Conservation (phyloP, 2,329 filamentous ascomycete genomes). For the Penicillium capsulatum region DNA sequence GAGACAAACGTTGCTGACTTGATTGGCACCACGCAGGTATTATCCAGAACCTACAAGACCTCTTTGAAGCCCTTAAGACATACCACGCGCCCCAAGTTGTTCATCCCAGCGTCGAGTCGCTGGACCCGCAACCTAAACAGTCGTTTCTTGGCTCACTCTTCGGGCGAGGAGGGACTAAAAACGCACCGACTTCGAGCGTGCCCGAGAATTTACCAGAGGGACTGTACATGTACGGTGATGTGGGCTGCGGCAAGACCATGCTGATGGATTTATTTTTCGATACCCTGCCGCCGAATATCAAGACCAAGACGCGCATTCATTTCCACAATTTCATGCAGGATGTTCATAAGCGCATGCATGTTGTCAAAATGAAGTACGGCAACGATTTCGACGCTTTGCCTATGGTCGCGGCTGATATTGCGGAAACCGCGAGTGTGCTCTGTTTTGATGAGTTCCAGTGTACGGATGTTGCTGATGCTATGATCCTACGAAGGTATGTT, state of each 20-base stretch:
- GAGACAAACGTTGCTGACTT: not conserved
- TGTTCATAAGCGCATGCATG: constrained; percentile 84
- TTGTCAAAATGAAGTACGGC: constrained; percentile 82
- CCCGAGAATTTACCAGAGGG: constrained; percentile 76
- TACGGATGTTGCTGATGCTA: constrained; percentile 96
- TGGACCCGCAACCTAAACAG: constrained; percentile 51
- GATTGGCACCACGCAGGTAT: constrained; percentile 55
- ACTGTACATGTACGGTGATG: constrained; percentile 92
- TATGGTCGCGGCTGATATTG: constrained; percentile 92
- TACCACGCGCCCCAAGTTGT: constrained; percentile 72
- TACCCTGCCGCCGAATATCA: constrained; percentile 74
- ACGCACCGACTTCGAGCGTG: constrained; percentile 47
- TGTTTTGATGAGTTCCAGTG: constrained; percentile 99
- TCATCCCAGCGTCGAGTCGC: constrained; percentile 71
- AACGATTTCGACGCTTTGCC: constrained; percentile 86
- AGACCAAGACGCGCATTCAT: constrained; percentile 84
- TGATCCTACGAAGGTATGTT: constrained; percentile 75
- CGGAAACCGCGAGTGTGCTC: constrained; percentile 74
- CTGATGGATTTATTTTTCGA: constrained; percentile 98
- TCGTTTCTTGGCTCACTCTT: constrained; percentile 52
- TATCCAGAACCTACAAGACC: constrained; percentile 80
- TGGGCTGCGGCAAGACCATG: constrained; percentile 98
- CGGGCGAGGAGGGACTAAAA: constrained; percentile 23
- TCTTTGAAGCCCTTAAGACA: constrained; percentile 73
- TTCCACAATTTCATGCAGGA: constrained; percentile 99